Evolutionary conservation across 306 rosid species (phyloP), one percentile per base, ranked within the genome.

Genomic region (Glycine tomentella): DNA sequence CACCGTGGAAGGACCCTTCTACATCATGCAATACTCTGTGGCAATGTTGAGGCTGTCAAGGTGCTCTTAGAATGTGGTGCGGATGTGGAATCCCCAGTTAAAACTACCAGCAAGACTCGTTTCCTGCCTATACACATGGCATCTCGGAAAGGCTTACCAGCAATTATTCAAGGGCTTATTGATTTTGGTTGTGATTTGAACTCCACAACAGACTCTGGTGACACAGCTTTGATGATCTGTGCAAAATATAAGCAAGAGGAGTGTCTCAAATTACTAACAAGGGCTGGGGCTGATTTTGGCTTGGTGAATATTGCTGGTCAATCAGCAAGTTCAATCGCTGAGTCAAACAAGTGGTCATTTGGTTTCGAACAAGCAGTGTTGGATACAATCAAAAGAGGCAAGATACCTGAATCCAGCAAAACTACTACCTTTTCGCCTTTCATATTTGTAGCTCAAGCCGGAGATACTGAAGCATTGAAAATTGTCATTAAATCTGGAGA

Each of bases 1-100:
- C 91, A 83, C 74, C 76, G 62, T 49, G 97, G 97, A 83, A 92
- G 99, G 82, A 91, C 94, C 63, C 90, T 93, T 79, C 86, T 93
- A 72, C 97, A 95, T 87, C 97, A 95, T 78, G 95, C 97, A 61
- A 82, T 95, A 79, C 88, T 95, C 45, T 93, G 99, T 72, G 94
- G 95, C 69, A 93, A 86, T 81, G 86, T 20, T 16, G 92, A 87
- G 72, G 99, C 97, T 13, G 89, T 89, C 55, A 78, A 66, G 57
- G 80, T 76, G 51, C 97, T 95, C 61, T 74, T 93, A 53, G 86
- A 87, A 79, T 83, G 84, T 49, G 94, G 92, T 40, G 94, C 89
- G 50, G 75, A 88, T 82, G 88, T 83, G 6, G 97, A 93, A 71
- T 78, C 81, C 31, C 86, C 90, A 7, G 89, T 95, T 49, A 84